Evolutionary conservation across 768 basidiomycete species (phyloP), one percentile per base, ranked within the genome.

Genomic region (Fomitopsis serialis): DNA sequence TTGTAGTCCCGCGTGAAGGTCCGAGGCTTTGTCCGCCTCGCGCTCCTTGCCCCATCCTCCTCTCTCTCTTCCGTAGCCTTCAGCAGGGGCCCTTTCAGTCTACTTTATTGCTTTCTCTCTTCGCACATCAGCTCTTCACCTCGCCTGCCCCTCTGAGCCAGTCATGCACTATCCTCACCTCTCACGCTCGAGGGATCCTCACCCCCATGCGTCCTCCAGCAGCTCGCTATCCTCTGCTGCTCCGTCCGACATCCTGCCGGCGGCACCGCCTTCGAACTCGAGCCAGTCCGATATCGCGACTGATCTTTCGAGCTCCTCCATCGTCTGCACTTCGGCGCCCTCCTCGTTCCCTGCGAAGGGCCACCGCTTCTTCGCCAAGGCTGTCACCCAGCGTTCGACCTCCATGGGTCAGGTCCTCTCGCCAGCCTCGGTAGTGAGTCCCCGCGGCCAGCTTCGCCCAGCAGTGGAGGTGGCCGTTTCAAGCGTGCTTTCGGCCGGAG

Each of bases 401-500:
- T 45, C 54, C 43, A 77, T 77, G 76, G 77, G 75, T 48, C 72
- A 76, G 60, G 60, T 63, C 22, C 65, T 64, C 54, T 61, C 64
- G 53, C 45, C 61, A 50, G 52, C 63, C 55, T 47, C 64, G 57
- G 34, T 57, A 59, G 35, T 61, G 19, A 56, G 64, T 66, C 57
- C 63, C 19, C 50, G 22, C 53, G 43, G n/a, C 35, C 55, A 59
- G 36, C 48, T 56, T 27, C 51, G 59, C 15, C 63, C 54, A 46
- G 56, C 52, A 69, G 55, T 32, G 72, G 76, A 27, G 78, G 80
- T 23, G 66, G 68, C 55, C 80, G 74, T 61, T 67, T 87, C 45
- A 83, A 79, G 61, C 81, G 83, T 52, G 82, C 76, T 3, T 81
- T 84, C 60, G 81, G 70, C 42, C 75, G 82, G 44, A 72, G 80